Percentiles rank a stretch among this genome's conserved stretches.
Conservation (phyloP, 129 eudicot species). For the Ambrosia trifida region DNA sequence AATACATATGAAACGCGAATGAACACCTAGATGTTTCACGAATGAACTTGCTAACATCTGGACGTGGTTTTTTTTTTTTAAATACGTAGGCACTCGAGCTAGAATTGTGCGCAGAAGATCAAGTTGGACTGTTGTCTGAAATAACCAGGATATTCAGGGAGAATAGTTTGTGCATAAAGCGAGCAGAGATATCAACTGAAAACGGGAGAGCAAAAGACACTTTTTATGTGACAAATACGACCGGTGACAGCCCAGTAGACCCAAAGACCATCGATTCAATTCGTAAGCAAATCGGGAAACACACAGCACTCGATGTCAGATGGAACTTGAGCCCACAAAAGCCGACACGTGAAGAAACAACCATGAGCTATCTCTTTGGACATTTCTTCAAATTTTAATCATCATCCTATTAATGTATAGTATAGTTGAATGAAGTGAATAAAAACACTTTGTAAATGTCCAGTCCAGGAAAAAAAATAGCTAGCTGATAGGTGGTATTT, state of each 20-base stretch:
- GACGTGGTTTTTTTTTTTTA: background rate
- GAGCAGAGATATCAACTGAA: conserved; percentile 72
- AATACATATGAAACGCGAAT: background rate
- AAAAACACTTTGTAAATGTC: conserved; percentile 4
- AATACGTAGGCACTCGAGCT: conserved; percentile 64
- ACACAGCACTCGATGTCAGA: conserved; percentile 48
- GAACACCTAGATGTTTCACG: background rate
- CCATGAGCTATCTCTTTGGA: conserved; percentile 62
- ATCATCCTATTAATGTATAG: conserved; percentile 2
- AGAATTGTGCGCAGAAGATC: conserved; percentile 70
- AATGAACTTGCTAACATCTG: background rate
- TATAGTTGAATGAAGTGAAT: background rate
- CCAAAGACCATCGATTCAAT: conserved; percentile 61
- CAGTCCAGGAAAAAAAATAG: background rate
- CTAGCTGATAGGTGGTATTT: background rate
- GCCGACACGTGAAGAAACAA: conserved; percentile 50
- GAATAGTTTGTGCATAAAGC: conserved; percentile 59
- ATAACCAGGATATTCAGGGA: conserved; percentile 83
- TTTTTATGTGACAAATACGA: conserved; percentile 77
- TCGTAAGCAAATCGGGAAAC: conserved; percentile 54
- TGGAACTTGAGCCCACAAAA: conserved; percentile 41
- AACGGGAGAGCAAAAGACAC: conserved; percentile 59
- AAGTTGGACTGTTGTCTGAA: conserved; percentile 73
- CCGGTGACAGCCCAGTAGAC: conserved; percentile 63
- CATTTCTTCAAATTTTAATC: conserved; percentile 48